phyloP scores from a whole-genome alignment of 1,284 basidiomycete species.

The Kwoniella shivajii region DNA sequence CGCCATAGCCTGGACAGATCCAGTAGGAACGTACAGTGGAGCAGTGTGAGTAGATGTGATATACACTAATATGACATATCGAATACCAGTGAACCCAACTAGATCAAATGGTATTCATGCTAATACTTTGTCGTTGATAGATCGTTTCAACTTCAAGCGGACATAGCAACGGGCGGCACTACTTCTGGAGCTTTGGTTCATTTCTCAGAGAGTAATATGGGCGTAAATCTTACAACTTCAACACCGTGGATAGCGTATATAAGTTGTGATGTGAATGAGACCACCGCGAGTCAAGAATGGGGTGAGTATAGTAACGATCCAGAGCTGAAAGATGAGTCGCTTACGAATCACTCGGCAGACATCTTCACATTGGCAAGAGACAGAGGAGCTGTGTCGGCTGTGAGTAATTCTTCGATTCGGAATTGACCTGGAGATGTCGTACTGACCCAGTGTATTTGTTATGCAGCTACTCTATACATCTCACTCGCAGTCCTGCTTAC shows the following conservation, averaged over 20 bases:
- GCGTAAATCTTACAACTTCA: conserved; percentile 58
- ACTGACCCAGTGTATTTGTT: conserved; percentile 13
- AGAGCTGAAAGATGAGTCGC: background rate
- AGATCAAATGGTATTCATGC: background rate
- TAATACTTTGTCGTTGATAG: conserved; percentile 19
- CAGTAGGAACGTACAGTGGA: conserved; percentile 38
- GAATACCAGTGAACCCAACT: background rate
- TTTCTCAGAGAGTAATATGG: conserved; percentile 63
- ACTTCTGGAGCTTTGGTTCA: conserved; percentile 73
- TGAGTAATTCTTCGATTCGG: conserved; percentile 50
- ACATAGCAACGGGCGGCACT: conserved; percentile 40
- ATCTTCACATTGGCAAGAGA: conserved; percentile 77
- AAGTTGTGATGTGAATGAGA: conserved; percentile 74
- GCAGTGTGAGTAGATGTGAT: conserved; percentile 35
- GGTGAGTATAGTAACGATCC: conserved; percentile 42
- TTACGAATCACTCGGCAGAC: conserved; percentile 54
- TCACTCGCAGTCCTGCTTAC: conserved; percentile 68
- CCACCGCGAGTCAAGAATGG: conserved; percentile 56
- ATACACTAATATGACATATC: background rate
- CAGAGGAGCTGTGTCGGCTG: conserved; percentile 74
- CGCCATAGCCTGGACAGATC: conserved; percentile 64
- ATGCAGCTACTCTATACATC: conserved; percentile 80
- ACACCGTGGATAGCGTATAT: conserved; percentile 89
- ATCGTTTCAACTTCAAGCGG: conserved; percentile 50
- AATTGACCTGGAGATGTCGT: background rate